Conservation (phyloP, 805 yeast genomes). For the Hanseniaspora mollemarum region DNA sequence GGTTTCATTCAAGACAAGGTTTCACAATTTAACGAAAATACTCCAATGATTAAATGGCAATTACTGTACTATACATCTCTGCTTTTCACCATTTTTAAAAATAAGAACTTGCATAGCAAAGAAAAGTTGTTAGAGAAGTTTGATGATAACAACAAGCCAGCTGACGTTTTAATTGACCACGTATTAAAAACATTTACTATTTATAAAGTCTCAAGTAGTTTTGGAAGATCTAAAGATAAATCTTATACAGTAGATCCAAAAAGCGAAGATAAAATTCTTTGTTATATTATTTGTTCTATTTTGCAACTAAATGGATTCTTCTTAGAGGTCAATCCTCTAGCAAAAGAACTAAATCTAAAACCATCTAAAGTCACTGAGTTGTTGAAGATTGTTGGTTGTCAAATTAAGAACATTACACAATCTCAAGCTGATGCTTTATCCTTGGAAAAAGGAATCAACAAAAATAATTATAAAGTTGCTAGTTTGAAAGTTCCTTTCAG, state of each 20-base stretch:
- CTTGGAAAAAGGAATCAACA: slow-evolving; percentile 43
- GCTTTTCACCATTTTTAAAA: slow-evolving; percentile 65
- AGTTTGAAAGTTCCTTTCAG: slow-evolving; percentile 76
- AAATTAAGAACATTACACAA: slow-evolving; percentile 55
- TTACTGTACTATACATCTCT: slow-evolving; percentile 70
- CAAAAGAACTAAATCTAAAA: slow-evolving; percentile 71
- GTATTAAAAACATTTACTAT: slow-evolving; percentile 62
- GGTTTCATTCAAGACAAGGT: slow-evolving; percentile 42
- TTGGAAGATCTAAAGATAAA: slow-evolving; percentile 65
- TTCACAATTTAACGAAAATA: slow-evolving; percentile 32
- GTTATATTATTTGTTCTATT: slow-evolving; percentile 60
- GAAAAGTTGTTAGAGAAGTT: slow-evolving; percentile 48
- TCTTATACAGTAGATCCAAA: slow-evolving; percentile 77
- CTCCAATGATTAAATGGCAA: slow-evolving; percentile 49
- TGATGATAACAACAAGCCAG: slow-evolving; percentile 40
- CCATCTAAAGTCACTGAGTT: slow-evolving; percentile 59
- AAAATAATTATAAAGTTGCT: slow-evolving; percentile 65
- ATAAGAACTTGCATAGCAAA: slow-evolving; percentile 55
- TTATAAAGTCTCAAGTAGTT: slow-evolving; percentile 42
- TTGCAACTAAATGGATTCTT: slow-evolving; percentile 66
- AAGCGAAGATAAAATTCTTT: slow-evolving; percentile 73
- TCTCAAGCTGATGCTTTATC: slow-evolving; percentile 68
- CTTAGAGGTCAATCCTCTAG: slow-evolving; percentile 68
- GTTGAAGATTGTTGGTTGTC: slow-evolving; percentile 74
- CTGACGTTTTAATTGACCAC: slow-evolving; percentile 62